Conservation (phyloP, 306 rosid species). For the Dryas drummondii region DNA sequence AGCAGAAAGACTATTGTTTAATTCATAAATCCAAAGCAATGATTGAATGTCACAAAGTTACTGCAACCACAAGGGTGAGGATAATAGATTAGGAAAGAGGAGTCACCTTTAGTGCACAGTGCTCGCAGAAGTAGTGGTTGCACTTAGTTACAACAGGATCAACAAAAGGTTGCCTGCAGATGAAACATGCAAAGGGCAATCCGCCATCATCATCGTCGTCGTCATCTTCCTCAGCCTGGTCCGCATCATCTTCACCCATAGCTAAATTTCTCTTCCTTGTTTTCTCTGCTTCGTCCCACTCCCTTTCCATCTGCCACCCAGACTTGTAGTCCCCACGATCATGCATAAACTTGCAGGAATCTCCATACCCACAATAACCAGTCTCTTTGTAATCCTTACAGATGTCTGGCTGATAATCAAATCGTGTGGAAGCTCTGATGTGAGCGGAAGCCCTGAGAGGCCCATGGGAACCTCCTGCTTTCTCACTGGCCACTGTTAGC, state of each 20-base stretch:
- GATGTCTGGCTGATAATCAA: conserved; percentile 90
- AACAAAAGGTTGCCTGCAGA: conserved; percentile 75
- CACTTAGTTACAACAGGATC: conserved; percentile 83
- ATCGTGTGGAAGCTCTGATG: conserved; percentile 74
- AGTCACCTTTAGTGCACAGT: conserved; percentile 75
- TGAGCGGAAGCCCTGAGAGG: conserved; percentile 93
- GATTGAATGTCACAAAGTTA: too few species aligned
- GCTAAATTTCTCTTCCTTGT: conserved; percentile 73
- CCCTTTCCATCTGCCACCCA: conserved; percentile 93
- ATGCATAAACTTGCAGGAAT: conserved; percentile 85
- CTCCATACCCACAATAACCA: conserved; percentile 85
- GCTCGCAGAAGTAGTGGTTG: conserved; percentile 85
- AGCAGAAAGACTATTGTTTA: neutral
- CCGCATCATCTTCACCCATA: conserved; percentile 43
- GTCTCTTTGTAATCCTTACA: conserved; percentile 92
- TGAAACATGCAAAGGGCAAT: conserved; percentile 80
- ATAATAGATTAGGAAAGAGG: neutral
- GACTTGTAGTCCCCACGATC: conserved; percentile 95
- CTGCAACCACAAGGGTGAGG: neutral
- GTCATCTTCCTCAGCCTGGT: conserved; percentile 34
- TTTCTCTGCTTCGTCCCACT: conserved; percentile 92
- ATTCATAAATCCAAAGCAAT: too few species aligned
- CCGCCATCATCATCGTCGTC: conserved; percentile 50
- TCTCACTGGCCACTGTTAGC: conserved; percentile 75
- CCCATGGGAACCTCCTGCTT: conserved; percentile 88